Conservation (phyloP, 1,284 basidiomycete genomes). For the Vanrija pseudolonga region DNA sequence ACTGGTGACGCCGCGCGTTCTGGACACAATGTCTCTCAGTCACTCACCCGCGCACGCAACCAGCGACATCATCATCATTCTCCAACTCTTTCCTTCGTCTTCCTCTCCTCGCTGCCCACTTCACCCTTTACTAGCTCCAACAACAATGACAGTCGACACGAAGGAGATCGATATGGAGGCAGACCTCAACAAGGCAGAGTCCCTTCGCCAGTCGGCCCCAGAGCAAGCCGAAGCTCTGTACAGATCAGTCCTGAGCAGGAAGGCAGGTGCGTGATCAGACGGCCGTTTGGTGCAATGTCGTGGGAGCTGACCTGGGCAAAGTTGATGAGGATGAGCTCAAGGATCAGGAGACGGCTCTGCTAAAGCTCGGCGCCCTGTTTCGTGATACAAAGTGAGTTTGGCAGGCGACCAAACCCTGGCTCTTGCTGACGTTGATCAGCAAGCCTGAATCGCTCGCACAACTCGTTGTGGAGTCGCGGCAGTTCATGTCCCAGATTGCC, state of each 20-base stretch:
- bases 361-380: constrained; percentile 84
- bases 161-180: constrained; percentile 23
- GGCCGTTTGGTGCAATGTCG: background rate
- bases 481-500: constrained; percentile 90
- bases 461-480: constrained; percentile 78
- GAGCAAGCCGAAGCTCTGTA: constrained; percentile 39
- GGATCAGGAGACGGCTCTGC: constrained; percentile 80
- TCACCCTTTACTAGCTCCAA: background rate
- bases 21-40: too few species aligned
- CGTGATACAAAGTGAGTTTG: constrained; percentile 71
- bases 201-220: constrained; percentile 28
- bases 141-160: constrained; percentile 18
- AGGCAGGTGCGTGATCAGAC: constrained; percentile 29
- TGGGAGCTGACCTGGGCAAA: constrained; percentile 13
- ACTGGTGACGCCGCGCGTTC: too few species aligned
- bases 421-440: constrained; percentile 50
- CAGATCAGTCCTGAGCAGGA: constrained; percentile 30
- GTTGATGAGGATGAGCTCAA: constrained; percentile 61
- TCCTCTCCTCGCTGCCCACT: background rate
- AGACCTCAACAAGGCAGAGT: constrained; percentile 30
- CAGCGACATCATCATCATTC: background rate
- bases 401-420: background rate
- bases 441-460: constrained; percentile 81
- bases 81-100: background rate
- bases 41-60: too few species aligned